Percentiles rank a stretch among this genome's conserved stretches.
Conservation (phyloP, 768 basidiomycete genomes). For the Boletus eberwhitei region DNA sequence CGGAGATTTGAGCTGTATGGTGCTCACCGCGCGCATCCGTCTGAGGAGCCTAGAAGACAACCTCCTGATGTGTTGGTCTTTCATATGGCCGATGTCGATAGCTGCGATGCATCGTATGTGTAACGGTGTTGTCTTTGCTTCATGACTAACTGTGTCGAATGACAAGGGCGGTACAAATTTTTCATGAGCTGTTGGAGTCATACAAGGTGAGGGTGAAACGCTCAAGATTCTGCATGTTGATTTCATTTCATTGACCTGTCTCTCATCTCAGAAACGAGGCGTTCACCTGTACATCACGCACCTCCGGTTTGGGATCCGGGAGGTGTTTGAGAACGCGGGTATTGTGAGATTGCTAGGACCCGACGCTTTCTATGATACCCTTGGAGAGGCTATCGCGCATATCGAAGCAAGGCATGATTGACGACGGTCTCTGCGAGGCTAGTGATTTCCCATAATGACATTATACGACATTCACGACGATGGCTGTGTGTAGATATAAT, state of each 20-base stretch:
- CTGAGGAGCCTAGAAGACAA: conserved; percentile 76
- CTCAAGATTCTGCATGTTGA: too few relatives aligned
- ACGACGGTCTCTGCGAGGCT: neutral
- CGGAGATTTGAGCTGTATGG: conserved; percentile 90
- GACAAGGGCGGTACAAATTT: conserved; percentile 75
- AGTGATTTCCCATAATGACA: neutral
- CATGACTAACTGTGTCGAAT: conserved; percentile 5
- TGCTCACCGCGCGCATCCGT: conserved; percentile 74
- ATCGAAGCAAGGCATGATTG: conserved; percentile 29
- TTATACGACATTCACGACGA: neutral
- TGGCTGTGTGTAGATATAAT: neutral
- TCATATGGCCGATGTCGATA: conserved; percentile 90
- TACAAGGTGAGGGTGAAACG: conserved; percentile 53
- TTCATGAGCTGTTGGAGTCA: conserved; percentile 72
- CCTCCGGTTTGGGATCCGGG: conserved; percentile 35
- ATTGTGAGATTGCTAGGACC: conserved; percentile 41
- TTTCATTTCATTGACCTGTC: neutral
- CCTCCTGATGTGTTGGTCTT: conserved; percentile 80
- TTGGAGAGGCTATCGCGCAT: conserved; percentile 40
- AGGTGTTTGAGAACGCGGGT: conserved; percentile 43
- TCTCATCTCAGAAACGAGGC: conserved; percentile 35
- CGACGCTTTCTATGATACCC: conserved; percentile 43
- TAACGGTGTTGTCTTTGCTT: neutral
- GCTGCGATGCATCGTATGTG: conserved; percentile 85
- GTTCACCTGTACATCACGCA: conserved; percentile 48